Conservation (phyloP, 2,329 filamentous ascomycete species). For the Thielaviopsis musarum region DNA sequence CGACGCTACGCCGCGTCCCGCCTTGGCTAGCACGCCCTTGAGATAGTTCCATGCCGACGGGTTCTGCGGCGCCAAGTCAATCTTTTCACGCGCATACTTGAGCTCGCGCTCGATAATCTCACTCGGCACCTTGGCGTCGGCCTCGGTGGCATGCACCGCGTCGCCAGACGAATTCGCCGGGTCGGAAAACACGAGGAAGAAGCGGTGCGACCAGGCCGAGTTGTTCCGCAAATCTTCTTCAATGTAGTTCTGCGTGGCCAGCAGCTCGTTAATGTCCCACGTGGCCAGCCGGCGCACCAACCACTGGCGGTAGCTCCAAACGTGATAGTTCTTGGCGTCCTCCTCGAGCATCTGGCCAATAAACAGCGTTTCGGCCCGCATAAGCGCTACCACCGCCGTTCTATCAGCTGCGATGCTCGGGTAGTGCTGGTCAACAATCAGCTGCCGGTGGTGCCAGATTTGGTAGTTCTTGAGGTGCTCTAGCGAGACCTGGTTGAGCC, state of each 20-base stretch:
- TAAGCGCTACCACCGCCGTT: slow-evolving; percentile 39
- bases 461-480: slow-evolving; percentile 94
- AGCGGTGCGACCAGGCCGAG: slow-evolving; percentile 93
- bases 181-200: slow-evolving; percentile 71
- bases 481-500: slow-evolving; percentile 73
- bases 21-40: slow-evolving; percentile 55
- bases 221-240: slow-evolving; percentile 81
- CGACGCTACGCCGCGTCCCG: slow-evolving; percentile 31
- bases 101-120: slow-evolving; percentile 59
- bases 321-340: slow-evolving; percentile 96
- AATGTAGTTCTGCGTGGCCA: slow-evolving; percentile 55
- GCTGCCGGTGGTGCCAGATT: slow-evolving; percentile 70
- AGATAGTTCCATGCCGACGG: slow-evolving; percentile 91
- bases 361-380: slow-evolving; percentile 55
- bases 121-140: slow-evolving; percentile 40
- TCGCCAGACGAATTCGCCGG: slow-evolving; percentile 31
- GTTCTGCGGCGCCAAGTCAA: slow-evolving; percentile 74
- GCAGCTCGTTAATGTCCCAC: slow-evolving; percentile 55
- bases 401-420: slow-evolving; percentile 41
- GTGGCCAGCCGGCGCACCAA: slow-evolving; percentile 47
- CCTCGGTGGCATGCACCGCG: slow-evolving; percentile 29
- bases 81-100: slow-evolving; percentile 54
- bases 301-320: slow-evolving; percentile 86
- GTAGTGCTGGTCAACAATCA: slow-evolving; percentile 43
- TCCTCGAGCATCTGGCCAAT: slow-evolving; percentile 63